phyloP scores from a whole-genome alignment of 495 filamentous ascomycete genomes.

The Articulospora tetracladia region DNA sequence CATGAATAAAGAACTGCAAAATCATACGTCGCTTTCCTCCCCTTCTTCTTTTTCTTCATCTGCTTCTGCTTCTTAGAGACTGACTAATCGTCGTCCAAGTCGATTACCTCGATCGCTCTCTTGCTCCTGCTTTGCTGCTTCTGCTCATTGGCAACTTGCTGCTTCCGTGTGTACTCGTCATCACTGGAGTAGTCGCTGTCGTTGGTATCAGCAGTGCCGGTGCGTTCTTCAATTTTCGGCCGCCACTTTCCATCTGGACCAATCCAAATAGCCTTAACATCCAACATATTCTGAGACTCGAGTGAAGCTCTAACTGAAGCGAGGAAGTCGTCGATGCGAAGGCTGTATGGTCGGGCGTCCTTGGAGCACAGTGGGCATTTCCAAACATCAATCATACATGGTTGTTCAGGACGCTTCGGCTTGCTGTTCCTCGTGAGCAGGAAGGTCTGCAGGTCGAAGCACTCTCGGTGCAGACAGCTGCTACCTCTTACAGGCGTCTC shows the following conservation, averaged over 20 bases:
- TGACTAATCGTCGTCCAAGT: conserved; percentile 20
- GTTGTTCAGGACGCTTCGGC: conserved; percentile 40
- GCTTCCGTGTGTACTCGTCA: background rate
- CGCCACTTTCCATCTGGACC: conserved; percentile 56
- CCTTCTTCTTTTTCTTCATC: too few species aligned
- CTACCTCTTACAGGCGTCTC: conserved; percentile 63
- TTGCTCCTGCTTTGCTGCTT: background rate
- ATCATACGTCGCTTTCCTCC: too few species aligned
- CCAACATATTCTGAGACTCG: conserved; percentile 32
- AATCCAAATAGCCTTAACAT: conserved; percentile 55
- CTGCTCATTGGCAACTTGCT: background rate
- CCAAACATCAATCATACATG: conserved; percentile 69
- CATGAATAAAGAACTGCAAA: too few species aligned
- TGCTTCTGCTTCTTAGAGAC: too few species aligned
- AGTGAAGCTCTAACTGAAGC: conserved; percentile 50
- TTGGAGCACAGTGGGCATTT: conserved; percentile 72
- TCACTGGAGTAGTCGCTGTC: conserved; percentile 20
- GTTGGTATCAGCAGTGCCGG: conserved; percentile 1
- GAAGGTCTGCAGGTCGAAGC: conserved; percentile 84
- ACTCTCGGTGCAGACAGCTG: conserved; percentile 65
- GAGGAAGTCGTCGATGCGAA: conserved; percentile 71
- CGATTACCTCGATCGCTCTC: conserved; percentile 18
- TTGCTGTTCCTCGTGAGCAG: conserved; percentile 55
- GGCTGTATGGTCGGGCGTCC: conserved; percentile 67
- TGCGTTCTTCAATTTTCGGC: conserved; percentile 24